Evolutionary conservation across 1,139 yeast species (phyloP), one percentile per base, ranked within the genome.

Genomic region (Pichia sp.): DNA sequence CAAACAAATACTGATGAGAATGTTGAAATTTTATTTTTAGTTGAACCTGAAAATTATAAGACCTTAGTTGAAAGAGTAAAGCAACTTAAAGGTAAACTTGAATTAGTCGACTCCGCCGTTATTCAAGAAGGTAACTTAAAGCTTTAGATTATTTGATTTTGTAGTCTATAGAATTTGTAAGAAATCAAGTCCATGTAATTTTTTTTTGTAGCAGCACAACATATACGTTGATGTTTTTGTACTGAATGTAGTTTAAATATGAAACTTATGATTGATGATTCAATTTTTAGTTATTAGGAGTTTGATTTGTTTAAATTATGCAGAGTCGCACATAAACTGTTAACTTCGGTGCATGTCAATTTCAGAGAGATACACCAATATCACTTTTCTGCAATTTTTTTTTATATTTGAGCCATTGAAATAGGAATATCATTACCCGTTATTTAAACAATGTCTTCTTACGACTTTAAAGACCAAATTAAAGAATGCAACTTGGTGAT

Each of bases 71-170:
- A 83, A 42, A 57, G 82, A 10, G 73, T 86, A 12, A 76, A 74
- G 43, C 38, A 49, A 10, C 74, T 78, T 5, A 80, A 75, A 52
- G 90, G 90, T 1, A 69, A 76, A 4, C 71, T 92, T 7, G 97
- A 92, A 60, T 94, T 92, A 12, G 67, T 92, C 50, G 97, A 89
- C 54, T 82, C 87, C 82, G 95, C 96, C 9, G 96, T 87, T 11
- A 72, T 85, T 25, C 81, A 80, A 54, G 85, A 83, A 49, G 71
- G 73, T 23, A 76, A 72, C 10, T 3, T 35, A 9, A 40, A 40
- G 22, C 20, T 40, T 11, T 38, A 25, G n/a, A n/a, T 23, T 7
- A 9, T 31, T 31, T 31, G 20, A 31, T 20, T 31, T 31, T 20
- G 20, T 31, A 31, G 33, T 20, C 20, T 9, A 2, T 8, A 20